A percentile compares a stretch with the other conserved stretches of the same genome.
phyloP scores from a whole-genome alignment of 495 filamentous ascomycete species.

The Cetradonia linearis region DNA sequence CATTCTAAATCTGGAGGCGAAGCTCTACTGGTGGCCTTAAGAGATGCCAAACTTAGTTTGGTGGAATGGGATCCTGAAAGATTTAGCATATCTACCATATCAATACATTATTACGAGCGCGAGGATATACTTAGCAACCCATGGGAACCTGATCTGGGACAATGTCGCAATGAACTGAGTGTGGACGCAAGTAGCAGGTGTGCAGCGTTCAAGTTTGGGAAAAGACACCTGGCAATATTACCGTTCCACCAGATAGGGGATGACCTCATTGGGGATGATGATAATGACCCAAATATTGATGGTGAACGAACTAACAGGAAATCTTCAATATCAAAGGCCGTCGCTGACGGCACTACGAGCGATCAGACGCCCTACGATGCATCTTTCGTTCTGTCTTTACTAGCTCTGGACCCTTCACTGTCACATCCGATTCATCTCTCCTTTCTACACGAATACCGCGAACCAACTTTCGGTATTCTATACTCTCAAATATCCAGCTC shows the following conservation, averaged over 20 bases:
- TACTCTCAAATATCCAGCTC: conserved; percentile 65
- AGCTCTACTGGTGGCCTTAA: conserved; percentile 70
- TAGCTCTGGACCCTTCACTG: conserved; percentile 75
- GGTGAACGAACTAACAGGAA: conserved; percentile 32
- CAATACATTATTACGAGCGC: conserved; percentile 95
- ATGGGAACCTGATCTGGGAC: conserved; percentile 59
- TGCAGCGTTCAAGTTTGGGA: conserved; percentile 84
- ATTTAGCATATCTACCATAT: conserved; percentile 69
- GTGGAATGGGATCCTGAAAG: conserved; percentile 87
- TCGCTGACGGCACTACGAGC: conserved; percentile 45
- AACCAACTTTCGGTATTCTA: conserved; percentile 92
- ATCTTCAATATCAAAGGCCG: conserved; percentile 23
- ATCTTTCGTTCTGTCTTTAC: conserved; percentile 83
- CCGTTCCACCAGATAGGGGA: conserved; percentile 79
- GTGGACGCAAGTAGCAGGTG: conserved; percentile 89
- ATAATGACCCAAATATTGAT: conserved; percentile 73
- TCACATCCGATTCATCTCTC: conserved; percentile 81
- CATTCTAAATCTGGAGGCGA: conserved; percentile 70
- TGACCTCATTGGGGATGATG: conserved; percentile 84
- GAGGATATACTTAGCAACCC: conserved; percentile 70
- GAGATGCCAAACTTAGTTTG: conserved; percentile 84
- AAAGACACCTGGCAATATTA: conserved; percentile 79
- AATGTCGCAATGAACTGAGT: conserved; percentile 65
- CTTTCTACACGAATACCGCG: conserved; percentile 93
- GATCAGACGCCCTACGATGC: conserved; percentile 70